A percentile compares a stretch with the other conserved stretches of the same genome.
These are phyloP conservation scores for Candida arabinofermentans DNA, from an alignment of 805 yeast species.

Conservation along the genomic window DNA sequence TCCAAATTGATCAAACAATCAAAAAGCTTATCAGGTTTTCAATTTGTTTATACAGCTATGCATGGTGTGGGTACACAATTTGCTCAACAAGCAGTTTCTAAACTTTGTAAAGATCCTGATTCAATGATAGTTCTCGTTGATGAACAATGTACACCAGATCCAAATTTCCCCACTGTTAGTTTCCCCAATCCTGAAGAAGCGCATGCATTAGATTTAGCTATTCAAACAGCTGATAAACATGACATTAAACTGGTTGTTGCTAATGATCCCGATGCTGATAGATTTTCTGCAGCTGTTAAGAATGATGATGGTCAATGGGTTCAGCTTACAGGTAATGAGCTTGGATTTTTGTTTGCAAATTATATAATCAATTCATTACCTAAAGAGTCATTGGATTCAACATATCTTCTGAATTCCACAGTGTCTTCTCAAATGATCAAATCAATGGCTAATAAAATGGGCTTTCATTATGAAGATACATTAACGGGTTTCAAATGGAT, in stretches of 20 bases:
- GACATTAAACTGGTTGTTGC: conserved; percentile 62
- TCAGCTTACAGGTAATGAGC: conserved; percentile 87
- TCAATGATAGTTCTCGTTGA: conserved; percentile 42
- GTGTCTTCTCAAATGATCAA: conserved; percentile 84
- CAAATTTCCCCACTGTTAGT: conserved; percentile 76
- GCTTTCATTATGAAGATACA: conserved; percentile 71
- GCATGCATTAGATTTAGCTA: conserved; percentile 81
- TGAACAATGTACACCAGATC: conserved; percentile 75
- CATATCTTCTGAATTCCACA: conserved; percentile 77
- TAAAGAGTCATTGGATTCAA: conserved; percentile 26
- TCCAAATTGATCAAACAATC: conserved; percentile 32
- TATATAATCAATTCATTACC: conserved; percentile 39
- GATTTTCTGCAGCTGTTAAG: conserved; percentile 79
- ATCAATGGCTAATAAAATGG: conserved; percentile 59
- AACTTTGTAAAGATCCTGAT: conserved; percentile 33
- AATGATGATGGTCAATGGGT: conserved; percentile 52
- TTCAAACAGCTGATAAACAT: conserved; percentile 49
- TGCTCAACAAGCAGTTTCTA: conserved; percentile 39
- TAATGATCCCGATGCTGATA: conserved; percentile 96
- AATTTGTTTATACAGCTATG: conserved; percentile 86
- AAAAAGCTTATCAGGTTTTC: conserved; percentile 30
- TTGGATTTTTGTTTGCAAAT: conserved; percentile 80
- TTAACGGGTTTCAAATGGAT: conserved; percentile 98
- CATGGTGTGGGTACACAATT: conserved; percentile 88
- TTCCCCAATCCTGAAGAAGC: conserved; percentile 97